A percentile compares a stretch with the other conserved stretches of the same genome.
phyloP scores from a whole-genome alignment of 2,329 filamentous ascomycete genomes.

The Neoscytalidium dimidiatum region DNA sequence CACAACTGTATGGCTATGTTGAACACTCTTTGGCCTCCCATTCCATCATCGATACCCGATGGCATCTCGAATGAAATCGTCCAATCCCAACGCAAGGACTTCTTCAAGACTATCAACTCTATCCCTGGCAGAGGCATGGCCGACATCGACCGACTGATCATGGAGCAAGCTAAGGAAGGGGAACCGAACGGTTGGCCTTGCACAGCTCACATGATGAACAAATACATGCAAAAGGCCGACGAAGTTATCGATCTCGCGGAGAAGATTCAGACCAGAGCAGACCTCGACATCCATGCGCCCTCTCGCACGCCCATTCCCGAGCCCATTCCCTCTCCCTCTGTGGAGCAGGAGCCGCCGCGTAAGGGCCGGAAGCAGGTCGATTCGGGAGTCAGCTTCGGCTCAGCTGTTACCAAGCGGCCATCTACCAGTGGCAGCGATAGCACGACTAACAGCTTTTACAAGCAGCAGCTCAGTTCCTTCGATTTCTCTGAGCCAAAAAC shows the following conservation, averaged over 20 bases:
- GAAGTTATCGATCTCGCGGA: constrained; percentile 54
- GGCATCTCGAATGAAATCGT: constrained; percentile 52
- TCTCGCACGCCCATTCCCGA: constrained; percentile 5
- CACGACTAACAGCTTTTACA: constrained; percentile 20
- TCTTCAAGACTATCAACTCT: constrained; percentile 62
- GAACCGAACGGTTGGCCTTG: constrained; percentile 60
- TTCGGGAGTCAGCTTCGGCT: constrained; percentile 63
- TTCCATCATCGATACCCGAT: constrained; percentile 41
- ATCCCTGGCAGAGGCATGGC: constrained; percentile 59
- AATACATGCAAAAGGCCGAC: constrained; percentile 60
- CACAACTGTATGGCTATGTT: constrained; percentile 68
- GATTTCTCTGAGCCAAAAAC: constrained; percentile 38
- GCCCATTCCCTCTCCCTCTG: constrained; percentile 31
- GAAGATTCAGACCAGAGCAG: constrained; percentile 2
- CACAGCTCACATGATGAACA: constrained; percentile 52
- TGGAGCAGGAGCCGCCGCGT: constrained; percentile 27
- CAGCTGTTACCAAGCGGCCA: constrained; percentile 31
- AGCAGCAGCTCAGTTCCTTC: constrained; percentile 21
- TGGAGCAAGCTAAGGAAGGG: constrained; percentile 52
- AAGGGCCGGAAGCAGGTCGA: constrained; percentile 59
- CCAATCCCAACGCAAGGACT: constrained; percentile 59
- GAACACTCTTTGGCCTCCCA: constrained; percentile 66
- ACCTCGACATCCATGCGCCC: constrained; percentile 12
- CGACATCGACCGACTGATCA: constrained; percentile 56
- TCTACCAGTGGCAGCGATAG: constrained; percentile 30